Base-by-base conservation (phyloP, 2,329 filamentous ascomycete genomes). In the Pleoardoris graminearum region DNA sequence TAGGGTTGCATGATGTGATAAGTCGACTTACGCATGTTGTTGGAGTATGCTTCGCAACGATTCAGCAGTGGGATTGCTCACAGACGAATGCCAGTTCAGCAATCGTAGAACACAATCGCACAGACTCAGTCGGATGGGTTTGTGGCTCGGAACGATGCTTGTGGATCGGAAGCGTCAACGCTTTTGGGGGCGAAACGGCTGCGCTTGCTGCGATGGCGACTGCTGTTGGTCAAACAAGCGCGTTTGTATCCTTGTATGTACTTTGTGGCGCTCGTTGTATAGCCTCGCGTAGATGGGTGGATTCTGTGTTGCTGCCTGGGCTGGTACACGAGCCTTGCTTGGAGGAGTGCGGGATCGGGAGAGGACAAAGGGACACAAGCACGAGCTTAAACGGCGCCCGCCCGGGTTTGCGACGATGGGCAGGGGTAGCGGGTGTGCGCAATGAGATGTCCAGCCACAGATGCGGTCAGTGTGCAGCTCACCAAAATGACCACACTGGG, bases 391-490 rank as follows among this genome's bases (percentile, higher is more conserved):
- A 33, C 41, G 42, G 41, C n/a, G 29, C 10, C 19, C 25, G 39
- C 21, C 17, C 29, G 17, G 25, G 7, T 30, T 30, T 11, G 11
- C 19, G 30, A 30, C 19, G 12, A 23, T 16, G 23, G 7, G 46
- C 46, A 42, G 37, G 46, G 36, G 36, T 33, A 29, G 19, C 11
- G 16, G 29, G 21, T 23, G 14, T n/a, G n/a, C n/a, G 16, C 17
- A 27, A 23, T 22, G 30, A 25, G 30, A 16, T 1, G 33, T 27
- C 30, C 37, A 42, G 48, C 47, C 38, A 50, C 39, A 37, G 39
- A 44, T 37, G 41, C 48, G 48, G 48, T 45, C 48, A 50, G 39
- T 43, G 39, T 47, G 44, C 29, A 47, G n/a, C 33, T 38, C 32
- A 21, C 33, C 30, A 47, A 22, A 14, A 16, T 14, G 21, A 41